Evolutionary conservation across 2,329 filamentous ascomycete species (phyloP).

Genomic region (Macroventuria anomochaeta): DNA sequence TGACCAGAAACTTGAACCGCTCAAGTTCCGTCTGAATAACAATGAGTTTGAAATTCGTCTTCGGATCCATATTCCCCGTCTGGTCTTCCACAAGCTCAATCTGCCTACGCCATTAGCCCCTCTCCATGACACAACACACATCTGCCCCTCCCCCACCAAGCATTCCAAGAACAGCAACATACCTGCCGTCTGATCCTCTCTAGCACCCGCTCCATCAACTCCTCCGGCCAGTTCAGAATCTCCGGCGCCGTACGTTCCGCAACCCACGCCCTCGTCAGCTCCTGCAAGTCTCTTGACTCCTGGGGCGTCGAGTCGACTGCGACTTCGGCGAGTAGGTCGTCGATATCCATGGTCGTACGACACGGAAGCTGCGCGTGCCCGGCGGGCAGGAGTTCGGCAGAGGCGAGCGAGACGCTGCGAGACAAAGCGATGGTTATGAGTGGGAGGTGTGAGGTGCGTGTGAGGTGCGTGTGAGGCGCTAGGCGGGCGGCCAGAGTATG

Average conservation of each 20-base stretch:
- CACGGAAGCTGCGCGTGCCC: not conserved
- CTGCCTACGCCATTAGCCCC: slow-evolving; percentile 45
- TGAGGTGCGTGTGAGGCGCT: slow-evolving; percentile 7
- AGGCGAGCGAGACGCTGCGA: not conserved
- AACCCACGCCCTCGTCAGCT: slow-evolving; percentile 89
- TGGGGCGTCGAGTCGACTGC: slow-evolving; percentile 55
- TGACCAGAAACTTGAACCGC: slow-evolving; percentile 87
- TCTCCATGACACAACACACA: not conserved
- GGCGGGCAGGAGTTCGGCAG: not conserved
- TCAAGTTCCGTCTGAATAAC: slow-evolving; percentile 97
- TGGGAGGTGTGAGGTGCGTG: not conserved
- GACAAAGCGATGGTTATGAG: not conserved
- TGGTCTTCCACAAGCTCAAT: slow-evolving; percentile 61
- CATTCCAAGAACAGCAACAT: slow-evolving; percentile 13
- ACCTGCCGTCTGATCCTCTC: slow-evolving; percentile 56
- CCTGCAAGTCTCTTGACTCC: slow-evolving; percentile 79
- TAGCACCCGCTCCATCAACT: slow-evolving; percentile 82
- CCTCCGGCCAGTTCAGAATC: slow-evolving; percentile 78
- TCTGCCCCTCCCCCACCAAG: not conserved
- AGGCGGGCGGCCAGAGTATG: not conserved
- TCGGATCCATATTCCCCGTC: slow-evolving; percentile 85
- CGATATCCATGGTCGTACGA: slow-evolving; percentile 52
- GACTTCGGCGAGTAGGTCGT: slow-evolving; percentile 61
- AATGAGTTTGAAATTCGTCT: slow-evolving; percentile 90
- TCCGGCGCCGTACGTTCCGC: slow-evolving; percentile 90